A percentile compares a stretch with the other conserved stretches of the same genome.
These are phyloP conservation scores for Coemansia sp. DNA, from an alignment of 192 early-diverging fungal species.

Conservation along the genomic window DNA sequence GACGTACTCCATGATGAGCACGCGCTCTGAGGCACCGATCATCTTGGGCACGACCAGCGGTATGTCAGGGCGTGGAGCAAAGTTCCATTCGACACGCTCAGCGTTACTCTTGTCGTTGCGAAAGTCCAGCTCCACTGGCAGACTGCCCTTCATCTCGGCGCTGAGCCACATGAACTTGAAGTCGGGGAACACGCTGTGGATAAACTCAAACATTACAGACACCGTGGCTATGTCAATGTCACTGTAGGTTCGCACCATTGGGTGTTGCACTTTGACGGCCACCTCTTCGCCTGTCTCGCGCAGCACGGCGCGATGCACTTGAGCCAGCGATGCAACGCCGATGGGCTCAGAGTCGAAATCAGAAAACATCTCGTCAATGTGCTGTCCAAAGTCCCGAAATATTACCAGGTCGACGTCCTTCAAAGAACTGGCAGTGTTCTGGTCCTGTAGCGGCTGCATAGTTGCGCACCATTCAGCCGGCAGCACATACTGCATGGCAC, in stretches of 20 bases:
- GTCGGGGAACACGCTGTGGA: conserved; percentile 80
- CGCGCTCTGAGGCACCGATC: conserved; percentile 69
- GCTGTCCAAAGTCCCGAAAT: conserved; percentile 62
- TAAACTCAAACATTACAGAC: conserved; percentile 58
- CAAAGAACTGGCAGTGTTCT: conserved; percentile 72
- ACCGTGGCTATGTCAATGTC: conserved; percentile 80
- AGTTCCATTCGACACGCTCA: conserved; percentile 62
- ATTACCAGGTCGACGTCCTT: conserved; percentile 73
- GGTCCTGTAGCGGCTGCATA: conserved; percentile 81
- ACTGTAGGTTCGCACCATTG: conserved; percentile 72
- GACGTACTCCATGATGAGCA: conserved; percentile 88
- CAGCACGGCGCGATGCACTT: conserved; percentile 84
- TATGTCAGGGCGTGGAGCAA: conserved; percentile 47
- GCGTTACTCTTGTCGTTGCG: conserved; percentile 77
- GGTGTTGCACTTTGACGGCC: conserved; percentile 94
- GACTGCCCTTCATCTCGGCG: conserved; percentile 77
- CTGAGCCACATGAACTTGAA: conserved; percentile 91
- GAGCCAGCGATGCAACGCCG: conserved; percentile 93
- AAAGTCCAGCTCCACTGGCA: conserved; percentile 91
- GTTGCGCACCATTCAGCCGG: conserved; percentile 89
- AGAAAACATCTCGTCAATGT: conserved; percentile 68
- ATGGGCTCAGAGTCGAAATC: conserved; percentile 81
- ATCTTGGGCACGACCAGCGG: conserved; percentile 78
- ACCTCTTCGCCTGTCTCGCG: conserved; percentile 66
- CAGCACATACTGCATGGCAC: conserved; percentile 81